Evolutionary conservation across 2,329 filamentous ascomycete genomes (phyloP).

Genomic region (Cryoendolithus antarcticus): DNA sequence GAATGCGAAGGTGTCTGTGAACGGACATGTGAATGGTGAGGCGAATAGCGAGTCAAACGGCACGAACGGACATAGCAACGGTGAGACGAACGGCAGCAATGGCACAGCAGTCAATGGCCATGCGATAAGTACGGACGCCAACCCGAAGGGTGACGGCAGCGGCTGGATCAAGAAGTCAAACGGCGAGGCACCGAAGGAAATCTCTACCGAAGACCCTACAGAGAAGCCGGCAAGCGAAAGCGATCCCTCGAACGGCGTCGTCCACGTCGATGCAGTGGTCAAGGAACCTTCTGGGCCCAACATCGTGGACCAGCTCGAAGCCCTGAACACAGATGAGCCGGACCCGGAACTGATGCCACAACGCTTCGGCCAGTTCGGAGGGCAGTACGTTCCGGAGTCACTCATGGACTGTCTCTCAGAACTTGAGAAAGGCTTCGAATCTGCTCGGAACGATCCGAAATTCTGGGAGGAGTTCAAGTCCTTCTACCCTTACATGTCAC

Average conservation of each 20-base stretch:
- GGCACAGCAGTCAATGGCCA: conserved; percentile 10
- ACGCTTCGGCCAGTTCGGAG: conserved; percentile 89
- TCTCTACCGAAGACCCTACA: conserved; percentile 23
- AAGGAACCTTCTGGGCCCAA: conserved; percentile 50
- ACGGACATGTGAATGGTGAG: too few relatives aligned
- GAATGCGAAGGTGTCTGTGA: conserved; percentile 7
- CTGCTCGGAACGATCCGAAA: conserved; percentile 70
- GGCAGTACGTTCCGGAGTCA: conserved; percentile 93
- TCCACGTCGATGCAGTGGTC: conserved; percentile 59
- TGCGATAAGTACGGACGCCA: conserved; percentile 21
- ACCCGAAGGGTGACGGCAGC: conserved; percentile 22
- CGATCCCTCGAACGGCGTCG: conserved; percentile 32
- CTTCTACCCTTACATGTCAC: conserved; percentile 95
- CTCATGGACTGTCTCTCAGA: conserved; percentile 93
- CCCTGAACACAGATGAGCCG: conserved; percentile 55
- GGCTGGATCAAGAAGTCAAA: conserved; percentile 22
- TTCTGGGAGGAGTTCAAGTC: conserved; percentile 98
- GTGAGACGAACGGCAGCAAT: neutral
- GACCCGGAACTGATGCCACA: conserved; percentile 53
- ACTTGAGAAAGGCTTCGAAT: conserved; percentile 81
- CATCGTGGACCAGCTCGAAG: conserved; percentile 69
- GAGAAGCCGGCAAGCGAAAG: conserved; percentile 21
- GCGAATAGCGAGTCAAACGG: too few relatives aligned
- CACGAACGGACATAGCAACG: too few relatives aligned
- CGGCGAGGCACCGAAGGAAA: conserved; percentile 19